Evolutionary conservation across 192 early-diverging fungal genomes (phyloP), one percentile per base, ranked within the genome.

Genomic region (Coemansia sp.): DNA sequence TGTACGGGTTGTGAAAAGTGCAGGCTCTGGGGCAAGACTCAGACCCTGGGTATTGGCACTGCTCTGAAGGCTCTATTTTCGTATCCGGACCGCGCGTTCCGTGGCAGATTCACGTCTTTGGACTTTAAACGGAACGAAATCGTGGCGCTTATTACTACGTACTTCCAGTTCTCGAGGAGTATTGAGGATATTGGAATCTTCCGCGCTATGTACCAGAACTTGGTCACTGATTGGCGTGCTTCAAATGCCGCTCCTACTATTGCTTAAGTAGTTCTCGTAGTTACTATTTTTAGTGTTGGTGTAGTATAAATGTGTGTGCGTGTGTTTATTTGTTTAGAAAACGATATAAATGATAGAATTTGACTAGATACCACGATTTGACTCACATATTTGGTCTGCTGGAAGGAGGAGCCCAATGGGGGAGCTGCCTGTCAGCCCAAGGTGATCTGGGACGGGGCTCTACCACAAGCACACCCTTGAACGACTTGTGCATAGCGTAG

Each of bases 1-100:
- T 99, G 98, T 76, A 95, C 98, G 25, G 94, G 91, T 1, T 99
- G 98, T 75, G 95, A 99, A 82, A 99, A 99, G 81, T 99, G 98
- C 69, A 78, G 94, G 44, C 82, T 99, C 36, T 99, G 98, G 98
- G 98, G 98, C 27, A 99, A 99, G 74, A 70, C 97, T 8, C 98
- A 99, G 85, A 90, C 89, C 1, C 89, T 92, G 67, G 97, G 98
- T 7, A 79, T 99, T n/a, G 98, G 92, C 61, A 95, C 97, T 0
- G 98, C 97, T 3, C 85, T 99, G 42, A 99, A 99, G 80, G 84
- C 96, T 17, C 84, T 99, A 51, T 98, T 99, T 77, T 94, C 94
- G 5, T 94, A 92, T 75, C 92, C 89, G 21, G 94, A 97, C 50
- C 86, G 87, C 60, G 83, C 75, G 1, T 82, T 86, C 76, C 68